Conservation (phyloP, 116 monocot genomes). For the Papilionanthe hybrid region DNA sequence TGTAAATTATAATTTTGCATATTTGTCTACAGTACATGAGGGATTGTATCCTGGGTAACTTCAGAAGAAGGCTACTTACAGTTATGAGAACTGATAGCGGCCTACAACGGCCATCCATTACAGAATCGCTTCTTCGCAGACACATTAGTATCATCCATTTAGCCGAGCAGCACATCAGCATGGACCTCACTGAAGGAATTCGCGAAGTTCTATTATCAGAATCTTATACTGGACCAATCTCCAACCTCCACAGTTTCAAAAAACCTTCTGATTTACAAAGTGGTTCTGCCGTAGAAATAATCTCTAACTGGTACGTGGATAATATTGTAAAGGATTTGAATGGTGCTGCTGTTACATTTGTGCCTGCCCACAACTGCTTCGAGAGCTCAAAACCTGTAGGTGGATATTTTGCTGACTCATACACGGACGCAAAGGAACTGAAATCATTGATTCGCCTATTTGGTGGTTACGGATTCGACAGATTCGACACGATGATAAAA, state of each 20-base stretch:
- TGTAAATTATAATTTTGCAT: neutral
- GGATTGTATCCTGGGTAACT: constrained; percentile 87
- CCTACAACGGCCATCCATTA: constrained; percentile 70
- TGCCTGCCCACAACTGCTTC: constrained; percentile 55
- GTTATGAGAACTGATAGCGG: constrained; percentile 64
- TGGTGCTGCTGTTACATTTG: constrained; percentile 52
- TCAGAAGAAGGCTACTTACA: constrained; percentile 66
- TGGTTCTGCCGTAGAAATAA: constrained; percentile 64
- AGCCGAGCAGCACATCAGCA: constrained; percentile 89
- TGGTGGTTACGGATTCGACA: constrained; percentile 89
- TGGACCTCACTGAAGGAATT: constrained; percentile 87
- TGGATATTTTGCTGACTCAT: constrained; percentile 64
- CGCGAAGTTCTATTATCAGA: constrained; percentile 69
- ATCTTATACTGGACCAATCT: constrained; percentile 53
- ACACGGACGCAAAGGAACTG: constrained; percentile 63
- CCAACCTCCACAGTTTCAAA: constrained; percentile 51
- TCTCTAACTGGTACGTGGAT: constrained; percentile 84
- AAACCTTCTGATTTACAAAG: constrained; percentile 31
- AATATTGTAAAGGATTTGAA: constrained; percentile 74
- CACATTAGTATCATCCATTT: constrained; percentile 80
- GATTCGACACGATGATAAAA: constrained; percentile 52
- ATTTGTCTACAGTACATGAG: constrained; percentile 80
- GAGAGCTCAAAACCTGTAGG: constrained; percentile 61
- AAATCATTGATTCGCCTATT: constrained; percentile 66
- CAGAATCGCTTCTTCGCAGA: constrained; percentile 69